Percentiles rank a stretch among this genome's conserved stretches.
phyloP scores from a whole-genome alignment of 305 asterid species.

The Solanum aculeatissimum region DNA sequence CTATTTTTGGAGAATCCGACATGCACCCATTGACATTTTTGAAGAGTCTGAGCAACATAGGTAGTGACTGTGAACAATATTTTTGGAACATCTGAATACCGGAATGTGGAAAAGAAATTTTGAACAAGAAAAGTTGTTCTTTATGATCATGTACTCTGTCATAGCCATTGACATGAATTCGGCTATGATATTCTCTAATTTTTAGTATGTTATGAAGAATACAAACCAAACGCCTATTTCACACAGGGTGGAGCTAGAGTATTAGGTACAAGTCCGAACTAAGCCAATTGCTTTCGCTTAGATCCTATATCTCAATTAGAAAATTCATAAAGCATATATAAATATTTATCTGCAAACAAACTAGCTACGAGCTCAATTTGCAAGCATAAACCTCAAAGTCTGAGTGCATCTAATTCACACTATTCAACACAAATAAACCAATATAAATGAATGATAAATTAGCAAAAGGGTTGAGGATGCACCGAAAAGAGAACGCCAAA shows the following conservation, averaged over 20 bases:
- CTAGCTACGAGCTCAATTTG: too few relatives aligned
- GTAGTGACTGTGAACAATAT: not conserved
- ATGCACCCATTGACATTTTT: too few relatives aligned
- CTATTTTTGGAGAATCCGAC: too few relatives aligned
- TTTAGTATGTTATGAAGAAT: not conserved
- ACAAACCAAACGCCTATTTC: not conserved
- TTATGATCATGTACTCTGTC: not conserved
- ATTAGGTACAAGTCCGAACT: not conserved
- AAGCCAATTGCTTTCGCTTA: not conserved
- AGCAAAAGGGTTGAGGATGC: not conserved
- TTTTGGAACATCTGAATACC: not conserved
- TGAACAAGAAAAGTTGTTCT: not conserved
- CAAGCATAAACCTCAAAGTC: not conserved
- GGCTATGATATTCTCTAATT: not conserved
- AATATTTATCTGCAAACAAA: too few relatives aligned
- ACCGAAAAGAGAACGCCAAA: conserved; percentile 84
- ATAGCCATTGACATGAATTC: not conserved
- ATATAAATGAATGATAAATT: not conserved
- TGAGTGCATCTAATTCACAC: not conserved
- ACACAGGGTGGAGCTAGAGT: not conserved
- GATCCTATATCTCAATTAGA: not conserved
- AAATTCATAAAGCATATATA: not conserved
- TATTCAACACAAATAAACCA: not conserved
- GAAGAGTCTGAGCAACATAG: too few relatives aligned
- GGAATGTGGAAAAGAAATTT: not conserved